A percentile compares a stretch with the other conserved stretches of the same genome.
phyloP scores from a whole-genome alignment of 345 rosid genomes.

The Lagerstroemia speciosa region DNA sequence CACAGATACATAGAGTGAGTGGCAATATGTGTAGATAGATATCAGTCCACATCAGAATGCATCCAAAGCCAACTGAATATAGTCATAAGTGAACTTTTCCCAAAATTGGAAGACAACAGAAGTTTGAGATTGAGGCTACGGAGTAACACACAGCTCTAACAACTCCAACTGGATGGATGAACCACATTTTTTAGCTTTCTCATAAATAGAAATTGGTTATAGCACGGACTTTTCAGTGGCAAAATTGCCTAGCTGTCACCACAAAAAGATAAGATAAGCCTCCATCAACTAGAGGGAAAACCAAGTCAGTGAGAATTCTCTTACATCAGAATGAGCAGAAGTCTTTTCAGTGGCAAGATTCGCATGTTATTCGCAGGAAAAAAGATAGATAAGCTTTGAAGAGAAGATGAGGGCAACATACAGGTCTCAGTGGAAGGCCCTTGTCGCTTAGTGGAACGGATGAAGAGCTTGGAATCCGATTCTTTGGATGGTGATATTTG shows the following conservation, averaged over 20 bases:
- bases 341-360: neutral
- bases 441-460: conserved; percentile 64
- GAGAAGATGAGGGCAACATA: conserved; percentile 27
- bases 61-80: neutral
- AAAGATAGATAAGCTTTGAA: neutral
- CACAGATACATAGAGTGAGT: neutral
- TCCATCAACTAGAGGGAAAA: neutral
- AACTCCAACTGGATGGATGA: neutral
- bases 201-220: neutral
- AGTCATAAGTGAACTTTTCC: neutral
- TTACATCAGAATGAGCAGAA: neutral
- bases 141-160: neutral
- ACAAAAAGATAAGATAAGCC: neutral
- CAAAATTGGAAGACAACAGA: neutral
- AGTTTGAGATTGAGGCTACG: neutral
- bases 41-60: neutral
- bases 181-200: neutral
- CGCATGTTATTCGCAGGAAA: neutral
- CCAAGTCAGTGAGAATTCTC: neutral
- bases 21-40: neutral
- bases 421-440: conserved; percentile 97
- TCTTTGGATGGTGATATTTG: conserved; percentile 87
- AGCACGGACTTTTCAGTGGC: neutral
- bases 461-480: conserved; percentile 32
- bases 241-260: neutral